phyloP scores from a whole-genome alignment of 306 rosid genomes.

The Albizia julibrissin region DNA sequence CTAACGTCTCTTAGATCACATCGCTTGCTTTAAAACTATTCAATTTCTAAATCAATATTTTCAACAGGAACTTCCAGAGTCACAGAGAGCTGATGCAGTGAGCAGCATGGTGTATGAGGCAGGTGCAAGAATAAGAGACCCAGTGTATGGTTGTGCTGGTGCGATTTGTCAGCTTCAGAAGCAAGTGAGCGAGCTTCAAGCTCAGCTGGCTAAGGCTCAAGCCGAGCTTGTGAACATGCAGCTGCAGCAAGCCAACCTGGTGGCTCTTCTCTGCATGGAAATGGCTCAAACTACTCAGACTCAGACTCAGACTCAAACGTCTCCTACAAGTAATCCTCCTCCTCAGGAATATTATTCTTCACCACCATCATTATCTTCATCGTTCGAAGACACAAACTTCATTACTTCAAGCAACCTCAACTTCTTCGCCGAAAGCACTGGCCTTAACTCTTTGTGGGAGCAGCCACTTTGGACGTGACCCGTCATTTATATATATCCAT shows the following conservation, averaged over 20 bases:
- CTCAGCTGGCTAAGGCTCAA: constrained; percentile 80
- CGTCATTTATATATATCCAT: not conserved
- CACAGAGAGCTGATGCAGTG: constrained; percentile 90
- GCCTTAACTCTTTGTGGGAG: constrained; percentile 58
- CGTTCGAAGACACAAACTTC: constrained; percentile 39
- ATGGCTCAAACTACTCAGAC: constrained; percentile 59
- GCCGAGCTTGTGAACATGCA: constrained; percentile 85
- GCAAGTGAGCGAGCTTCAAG: constrained; percentile 85
- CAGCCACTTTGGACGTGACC: constrained; percentile 78
- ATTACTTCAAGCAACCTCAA: constrained; percentile 37
- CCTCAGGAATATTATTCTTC: constrained; percentile 34
- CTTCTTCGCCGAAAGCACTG: constrained; percentile 53
- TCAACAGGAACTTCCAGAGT: constrained; percentile 80
- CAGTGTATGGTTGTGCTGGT: constrained; percentile 92
- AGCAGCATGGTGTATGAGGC: constrained; percentile 96
- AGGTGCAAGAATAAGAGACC: constrained; percentile 85
- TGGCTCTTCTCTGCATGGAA: constrained; percentile 77
- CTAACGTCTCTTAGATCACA: not conserved
- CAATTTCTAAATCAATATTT: not conserved
- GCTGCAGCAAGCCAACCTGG: constrained; percentile 79
- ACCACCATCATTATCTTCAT: constrained; percentile 51
- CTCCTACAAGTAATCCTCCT: constrained; percentile 28
- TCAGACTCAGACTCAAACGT: constrained; percentile 34
- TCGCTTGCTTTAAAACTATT: not conserved
- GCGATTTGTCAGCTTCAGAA: constrained; percentile 86